Evolutionary conservation across 1,139 yeast species (phyloP), one percentile per base, ranked within the genome.

Genomic region (Blastobotrys aristatus): DNA sequence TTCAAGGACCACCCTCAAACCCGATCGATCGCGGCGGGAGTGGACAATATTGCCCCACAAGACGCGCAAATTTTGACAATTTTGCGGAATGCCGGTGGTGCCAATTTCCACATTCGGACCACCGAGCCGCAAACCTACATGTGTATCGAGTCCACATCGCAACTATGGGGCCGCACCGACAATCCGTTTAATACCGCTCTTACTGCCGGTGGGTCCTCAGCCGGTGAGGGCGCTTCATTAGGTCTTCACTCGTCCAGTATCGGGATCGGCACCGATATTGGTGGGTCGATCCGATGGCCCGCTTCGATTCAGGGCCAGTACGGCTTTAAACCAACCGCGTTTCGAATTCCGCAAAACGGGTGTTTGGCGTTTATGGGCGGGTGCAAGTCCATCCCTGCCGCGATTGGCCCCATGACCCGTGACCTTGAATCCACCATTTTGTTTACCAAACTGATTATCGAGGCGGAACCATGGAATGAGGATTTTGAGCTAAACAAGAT

Each of bases 201-300:
- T 32, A 65, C 77, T 1, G 59, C 73, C 17, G 84, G 84, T 33
- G 85, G 85, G 1, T 74, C 80, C 3, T 73, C 80, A 13, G 83
- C 84, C 7, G 86, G 86, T 40, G 85, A 79, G 59, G 83, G 79
- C 13, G 74, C 83, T 0, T 59, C 79, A n/a, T 60, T 78, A 24
- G 80, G 74, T 1, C 61, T 75, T 18, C 69, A 69, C 39, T 82
- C 75, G 4, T 68, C 80, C 0, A 61, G 71, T 8, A 54, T 79
- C 31, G 84, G 84, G 0, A 62, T 79, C 37, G 84, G 84, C 8
- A 77, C 83, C 14, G 85, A 81, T 61, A 77, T 81, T 55, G 86
- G 84, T 13, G 86, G 85, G 4, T 71, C 79, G 27, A 77, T 80
- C 44, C 66, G 85, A 47, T 70, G 71, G 48, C 86, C 86, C 2